Evolutionary conservation across 371 early-diverging fungal species (phyloP).

Genomic region (Furculomyces boomerangus): DNA sequence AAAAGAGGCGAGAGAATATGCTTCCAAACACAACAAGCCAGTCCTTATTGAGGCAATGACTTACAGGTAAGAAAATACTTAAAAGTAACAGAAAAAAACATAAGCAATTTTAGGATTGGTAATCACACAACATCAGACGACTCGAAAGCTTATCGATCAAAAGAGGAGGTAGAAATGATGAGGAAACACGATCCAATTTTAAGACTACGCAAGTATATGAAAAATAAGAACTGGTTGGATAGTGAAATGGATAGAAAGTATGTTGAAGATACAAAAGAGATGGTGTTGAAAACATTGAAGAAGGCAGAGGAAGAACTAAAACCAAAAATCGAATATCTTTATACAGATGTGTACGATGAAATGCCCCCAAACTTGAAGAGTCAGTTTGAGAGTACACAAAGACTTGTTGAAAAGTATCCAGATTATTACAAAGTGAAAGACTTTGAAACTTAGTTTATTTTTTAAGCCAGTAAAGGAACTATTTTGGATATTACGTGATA

Average conservation of each 20-base stretch:
- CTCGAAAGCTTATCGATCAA: slow-evolving; percentile 81
- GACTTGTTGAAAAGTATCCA: slow-evolving; percentile 67
- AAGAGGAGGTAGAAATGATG: slow-evolving; percentile 86
- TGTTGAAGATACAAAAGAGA: slow-evolving; percentile 15
- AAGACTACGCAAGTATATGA: slow-evolving; percentile 78
- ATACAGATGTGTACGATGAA: slow-evolving; percentile 87
- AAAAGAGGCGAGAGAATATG: slow-evolving; percentile 62
- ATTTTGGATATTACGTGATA: too few relatives aligned
- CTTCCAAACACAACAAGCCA: slow-evolving; percentile 61
- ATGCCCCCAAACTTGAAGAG: slow-evolving; percentile 48
- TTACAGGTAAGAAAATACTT: slow-evolving; percentile 36
- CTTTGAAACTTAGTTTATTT: background rate
- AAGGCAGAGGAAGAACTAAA: slow-evolving; percentile 77
- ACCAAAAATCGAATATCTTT: slow-evolving; percentile 63
- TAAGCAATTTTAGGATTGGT: slow-evolving; percentile 29
- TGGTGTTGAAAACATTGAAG: slow-evolving; percentile 57
- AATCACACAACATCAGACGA: slow-evolving; percentile 97
- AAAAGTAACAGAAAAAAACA: background rate
- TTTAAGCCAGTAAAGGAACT: too few relatives aligned
- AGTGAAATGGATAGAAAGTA: slow-evolving; percentile 49
- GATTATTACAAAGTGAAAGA: slow-evolving; percentile 57
- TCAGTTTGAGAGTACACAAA: slow-evolving; percentile 61
- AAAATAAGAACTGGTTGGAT: slow-evolving; percentile 68
- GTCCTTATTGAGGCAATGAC: slow-evolving; percentile 94
- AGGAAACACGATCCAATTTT: slow-evolving; percentile 71